phyloP scores from a whole-genome alignment of 208 protist species.

The Lotmaria passim region DNA sequence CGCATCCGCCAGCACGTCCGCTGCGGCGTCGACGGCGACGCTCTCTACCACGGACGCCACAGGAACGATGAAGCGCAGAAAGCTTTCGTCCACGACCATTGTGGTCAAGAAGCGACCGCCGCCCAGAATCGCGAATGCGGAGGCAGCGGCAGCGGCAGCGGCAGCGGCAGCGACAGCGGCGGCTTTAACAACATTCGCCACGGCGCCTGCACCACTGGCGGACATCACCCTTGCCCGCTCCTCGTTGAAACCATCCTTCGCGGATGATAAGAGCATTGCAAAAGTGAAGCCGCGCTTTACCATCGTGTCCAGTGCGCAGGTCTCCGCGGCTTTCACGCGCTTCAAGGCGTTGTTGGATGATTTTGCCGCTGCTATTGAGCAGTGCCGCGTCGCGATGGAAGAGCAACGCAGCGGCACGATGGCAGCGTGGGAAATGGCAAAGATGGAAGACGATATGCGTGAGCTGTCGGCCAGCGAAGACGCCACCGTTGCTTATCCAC shows the following conservation, averaged over 20 bases:
- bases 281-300: background rate
- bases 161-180: background rate
- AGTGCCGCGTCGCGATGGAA: conserved; percentile 20
- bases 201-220: background rate
- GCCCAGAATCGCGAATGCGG: conserved; percentile 7
- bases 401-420: conserved; percentile 10
- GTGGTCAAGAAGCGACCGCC: conserved; percentile 20
- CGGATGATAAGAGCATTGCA: background rate
- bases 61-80: background rate
- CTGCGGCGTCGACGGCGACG: background rate
- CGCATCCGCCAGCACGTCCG: background rate
- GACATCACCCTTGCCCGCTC: background rate
- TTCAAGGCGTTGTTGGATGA: conserved; percentile 27
- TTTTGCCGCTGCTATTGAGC: conserved; percentile 26
- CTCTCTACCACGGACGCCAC: background rate
- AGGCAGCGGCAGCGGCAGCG: conserved; percentile 9
- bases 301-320: background rate
- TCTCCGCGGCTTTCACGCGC: conserved; percentile 12
- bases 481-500: background rate
- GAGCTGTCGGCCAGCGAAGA: conserved; percentile 7
- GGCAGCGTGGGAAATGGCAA: conserved; percentile 11
- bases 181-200: too few species aligned
- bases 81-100: conserved; percentile 3
- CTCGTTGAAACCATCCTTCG: background rate
- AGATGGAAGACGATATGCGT: background rate